phyloP scores from a whole-genome alignment of 179 eudicot genomes.

The Camellia oleifera region DNA sequence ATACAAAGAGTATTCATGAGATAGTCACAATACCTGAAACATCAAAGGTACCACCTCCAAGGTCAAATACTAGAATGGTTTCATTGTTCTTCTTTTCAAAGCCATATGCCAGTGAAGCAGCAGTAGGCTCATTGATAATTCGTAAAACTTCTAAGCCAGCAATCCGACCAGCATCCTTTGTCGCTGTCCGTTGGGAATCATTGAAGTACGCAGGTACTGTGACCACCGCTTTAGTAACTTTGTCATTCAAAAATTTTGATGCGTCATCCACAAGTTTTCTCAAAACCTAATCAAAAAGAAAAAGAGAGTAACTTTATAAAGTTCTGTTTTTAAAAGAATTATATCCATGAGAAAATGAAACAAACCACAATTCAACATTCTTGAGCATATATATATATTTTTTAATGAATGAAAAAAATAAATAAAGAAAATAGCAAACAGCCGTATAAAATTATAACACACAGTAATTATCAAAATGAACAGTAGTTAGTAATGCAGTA shows the following conservation, averaged over 20 bases:
- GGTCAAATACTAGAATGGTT: slow-evolving; percentile 90
- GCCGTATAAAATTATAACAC: too few species aligned
- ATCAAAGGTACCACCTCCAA: slow-evolving; percentile 98
- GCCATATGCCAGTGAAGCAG: slow-evolving; percentile 94
- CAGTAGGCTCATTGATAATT: slow-evolving; percentile 94
- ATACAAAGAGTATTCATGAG: not conserved
- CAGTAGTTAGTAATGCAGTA: not conserved
- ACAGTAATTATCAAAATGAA: too few species aligned
- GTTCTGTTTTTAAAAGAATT: not conserved
- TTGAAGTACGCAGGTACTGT: slow-evolving; percentile 97
- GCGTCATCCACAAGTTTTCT: slow-evolving; percentile 94
- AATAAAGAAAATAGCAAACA: too few species aligned
- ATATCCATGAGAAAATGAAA: not conserved
- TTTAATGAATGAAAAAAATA: too few species aligned
- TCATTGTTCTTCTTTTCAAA: slow-evolving; percentile 93
- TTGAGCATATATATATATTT: too few species aligned
- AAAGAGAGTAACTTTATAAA: not conserved
- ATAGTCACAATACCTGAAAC: slow-evolving; percentile 67
- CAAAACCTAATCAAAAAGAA: slow-evolving; percentile 27
- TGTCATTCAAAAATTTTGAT: slow-evolving; percentile 83
- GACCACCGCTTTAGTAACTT: slow-evolving; percentile 90
- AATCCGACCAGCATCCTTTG: slow-evolving; percentile 94
- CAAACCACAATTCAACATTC: not conserved
- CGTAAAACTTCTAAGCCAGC: slow-evolving; percentile 93
- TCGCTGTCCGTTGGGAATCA: slow-evolving; percentile 95